Evolutionary conservation across 75 land plant species (phyloP).

Genomic region (Pinus albicaulis): DNA sequence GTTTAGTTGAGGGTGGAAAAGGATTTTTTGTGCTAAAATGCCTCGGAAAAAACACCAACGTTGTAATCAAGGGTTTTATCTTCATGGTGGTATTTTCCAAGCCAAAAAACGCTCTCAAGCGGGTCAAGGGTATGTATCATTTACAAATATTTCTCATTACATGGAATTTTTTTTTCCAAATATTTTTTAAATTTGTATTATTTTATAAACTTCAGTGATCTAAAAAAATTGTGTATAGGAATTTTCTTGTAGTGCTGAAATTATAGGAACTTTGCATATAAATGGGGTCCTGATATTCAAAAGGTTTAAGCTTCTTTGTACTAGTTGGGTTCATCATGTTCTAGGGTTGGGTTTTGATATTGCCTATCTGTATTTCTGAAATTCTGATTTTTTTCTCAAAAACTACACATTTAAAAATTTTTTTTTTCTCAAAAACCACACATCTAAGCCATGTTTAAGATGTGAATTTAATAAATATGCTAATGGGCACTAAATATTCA

Average conservation of each 20-base stretch:
- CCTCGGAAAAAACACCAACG: not conserved
- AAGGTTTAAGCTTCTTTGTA: not conserved
- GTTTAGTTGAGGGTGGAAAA: not conserved
- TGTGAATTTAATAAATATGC: too few relatives aligned
- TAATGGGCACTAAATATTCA: too few relatives aligned
- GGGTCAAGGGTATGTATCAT: conserved; percentile 67
- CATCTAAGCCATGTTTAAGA: too few relatives aligned
- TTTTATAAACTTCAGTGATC: not conserved
- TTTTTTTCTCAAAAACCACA: too few relatives aligned
- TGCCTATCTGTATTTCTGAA: too few relatives aligned
- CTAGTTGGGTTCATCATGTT: too few relatives aligned
- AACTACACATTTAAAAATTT: too few relatives aligned
- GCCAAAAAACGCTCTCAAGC: conserved; percentile 88
- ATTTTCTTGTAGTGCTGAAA: not conserved
- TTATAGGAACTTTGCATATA: not conserved
- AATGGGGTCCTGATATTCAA: not conserved
- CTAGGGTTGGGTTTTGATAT: too few relatives aligned
- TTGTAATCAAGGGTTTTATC: not conserved
- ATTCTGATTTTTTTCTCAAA: too few relatives aligned
- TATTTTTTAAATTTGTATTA: not conserved
- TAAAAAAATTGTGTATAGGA: not conserved
- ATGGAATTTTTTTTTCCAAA: not conserved
- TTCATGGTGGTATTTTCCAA: conserved; percentile 79
- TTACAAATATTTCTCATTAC: too few relatives aligned
- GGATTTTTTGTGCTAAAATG: not conserved